A percentile compares a stretch with the other conserved stretches of the same genome.
Conservation (phyloP, 2,329 filamentous ascomycete species). For the Aspergillus neotritici region DNA sequence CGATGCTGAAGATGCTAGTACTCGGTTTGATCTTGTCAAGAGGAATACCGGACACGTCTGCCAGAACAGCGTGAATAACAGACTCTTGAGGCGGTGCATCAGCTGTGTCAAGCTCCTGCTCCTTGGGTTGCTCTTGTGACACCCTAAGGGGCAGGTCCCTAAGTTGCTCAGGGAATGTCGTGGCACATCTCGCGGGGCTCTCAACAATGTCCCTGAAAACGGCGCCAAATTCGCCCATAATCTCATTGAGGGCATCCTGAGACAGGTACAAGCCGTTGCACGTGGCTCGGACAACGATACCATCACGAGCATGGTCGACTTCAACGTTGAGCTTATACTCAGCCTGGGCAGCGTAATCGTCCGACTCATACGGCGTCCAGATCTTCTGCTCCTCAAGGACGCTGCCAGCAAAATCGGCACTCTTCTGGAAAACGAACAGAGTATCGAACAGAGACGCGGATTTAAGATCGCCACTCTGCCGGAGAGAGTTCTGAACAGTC, state of each 20-base stretch:
- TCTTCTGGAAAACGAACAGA: constrained; percentile 50
- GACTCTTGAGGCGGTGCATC: constrained; percentile 12
- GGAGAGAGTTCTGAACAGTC: constrained; percentile 44
- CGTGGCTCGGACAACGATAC: constrained; percentile 16
- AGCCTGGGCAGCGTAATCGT: constrained; percentile 18
- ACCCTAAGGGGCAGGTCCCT: constrained; percentile 19
- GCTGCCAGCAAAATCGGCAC: constrained; percentile 11
- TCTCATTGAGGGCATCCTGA: constrained; percentile 13
- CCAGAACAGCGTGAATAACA: constrained; percentile 18
- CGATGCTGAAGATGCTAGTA: constrained; percentile 29
- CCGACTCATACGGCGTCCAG: constrained; percentile 19
- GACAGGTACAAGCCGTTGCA: constrained; percentile 21
- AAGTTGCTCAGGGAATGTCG: constrained; percentile 18
- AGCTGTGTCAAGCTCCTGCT: background rate
- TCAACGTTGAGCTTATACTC: constrained; percentile 30
- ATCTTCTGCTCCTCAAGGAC: constrained; percentile 16
- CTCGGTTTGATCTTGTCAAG: constrained; percentile 16
- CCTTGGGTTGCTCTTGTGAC: background rate
- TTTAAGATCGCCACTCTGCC: constrained; percentile 29
- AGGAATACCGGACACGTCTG: constrained; percentile 18
- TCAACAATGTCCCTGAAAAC: constrained; percentile 25
- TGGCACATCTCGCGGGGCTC: constrained; percentile 20
- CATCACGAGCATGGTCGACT: constrained; percentile 21
- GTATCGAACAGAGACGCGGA: constrained; percentile 41
- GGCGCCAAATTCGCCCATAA: constrained; percentile 15